Evolutionary conservation across 2,329 filamentous ascomycete genomes (phyloP), one percentile per base, ranked within the genome.

Genomic region (Cordyceps farinosa): DNA sequence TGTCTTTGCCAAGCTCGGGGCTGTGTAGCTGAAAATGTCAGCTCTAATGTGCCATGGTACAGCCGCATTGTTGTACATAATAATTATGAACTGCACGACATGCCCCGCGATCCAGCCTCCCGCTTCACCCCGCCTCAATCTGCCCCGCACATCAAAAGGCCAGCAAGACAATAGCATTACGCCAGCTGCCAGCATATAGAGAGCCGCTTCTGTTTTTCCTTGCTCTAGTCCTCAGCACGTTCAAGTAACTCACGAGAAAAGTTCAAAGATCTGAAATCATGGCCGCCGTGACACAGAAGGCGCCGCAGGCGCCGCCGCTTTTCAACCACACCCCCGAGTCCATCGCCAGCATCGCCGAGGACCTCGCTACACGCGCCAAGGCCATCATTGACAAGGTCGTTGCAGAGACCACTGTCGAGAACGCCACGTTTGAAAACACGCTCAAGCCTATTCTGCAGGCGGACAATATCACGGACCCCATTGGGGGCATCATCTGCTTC

Each of bases 271-370:
- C 27, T 36, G 5, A 30, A 32, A 54, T 1, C 29, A 61, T 61
- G 58, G 30, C 58, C 30, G n/a, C 50, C 8, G 50, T 42, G 11
- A 54, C 38, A 1, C 48, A 40, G n/a, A 51, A 45, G 30, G 90
- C 90, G 66, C 90, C 90, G 3, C 90, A 94, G 80, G 82, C 88
- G 44, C 90, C 91, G 63, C 90, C 90, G 61, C 83, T 87, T 72
- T 95, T 94, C 78, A 91, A 84, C 3, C 88, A 88, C 69, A 92
- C 90, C 50, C 85, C 88, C 67, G 83, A 88, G 64, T 86, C 83
- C 68, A 83, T 95, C 68, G 76, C 91, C 51, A 79, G 81, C 65
- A 87, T 90, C 69, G 87, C 90, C 55, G 86, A 90, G 77, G 79
- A 78, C 61, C 76, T 90, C 60, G 89, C 90, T 70, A 84, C 87